Base-by-base conservation (phyloP, 352 stramenopile species). In the Globisporangium middletonii region DNA sequence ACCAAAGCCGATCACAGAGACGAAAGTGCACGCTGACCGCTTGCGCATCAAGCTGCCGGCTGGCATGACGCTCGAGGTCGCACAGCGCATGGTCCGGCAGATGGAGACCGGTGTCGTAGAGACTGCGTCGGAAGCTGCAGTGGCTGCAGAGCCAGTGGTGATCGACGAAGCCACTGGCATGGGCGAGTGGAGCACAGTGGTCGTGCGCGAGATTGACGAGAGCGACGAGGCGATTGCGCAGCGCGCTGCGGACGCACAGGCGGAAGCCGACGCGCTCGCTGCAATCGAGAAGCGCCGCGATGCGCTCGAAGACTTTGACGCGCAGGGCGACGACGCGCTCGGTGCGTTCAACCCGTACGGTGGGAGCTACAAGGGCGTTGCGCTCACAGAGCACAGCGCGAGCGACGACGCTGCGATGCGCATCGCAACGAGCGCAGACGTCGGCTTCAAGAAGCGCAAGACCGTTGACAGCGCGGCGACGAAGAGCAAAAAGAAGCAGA, bases 301-400 rank as follows among this genome's bases (percentile, higher is more conserved):
- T 48, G 69, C 78, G 2, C 63, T 91, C 4, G 82, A 91, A 19
- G 82, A 90, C 53, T 77, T 86, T 35, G 79, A 74, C 4, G 56
- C 64, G 1, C 78, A 89, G 62, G 79, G 77, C 35, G 82, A 94
- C 57, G 79, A 94, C 37, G 84, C 84, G 1, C 60, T 94, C 1
- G 82, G 78, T 3, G 84, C 84, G 23, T 94, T 84, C 60, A 94
- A 92, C 43, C 84, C 84, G 26, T 94, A 77, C 74, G 84, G 84
- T 44, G 84, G 84, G 18, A 89, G 62, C 56, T 94, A 94, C 68
- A 94, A 94, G 53, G 84, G 84, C 27, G 79, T 94, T 7, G 71
- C 88, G 18, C 49, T 94, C 3, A 77, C 90, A 1, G 65, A 73
- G 30, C 62, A 71, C 18, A 57, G 55, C 2, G 33, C 56, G 23